phyloP scores from a whole-genome alignment of 306 rosid species.

The Canavalia gladiata region DNA sequence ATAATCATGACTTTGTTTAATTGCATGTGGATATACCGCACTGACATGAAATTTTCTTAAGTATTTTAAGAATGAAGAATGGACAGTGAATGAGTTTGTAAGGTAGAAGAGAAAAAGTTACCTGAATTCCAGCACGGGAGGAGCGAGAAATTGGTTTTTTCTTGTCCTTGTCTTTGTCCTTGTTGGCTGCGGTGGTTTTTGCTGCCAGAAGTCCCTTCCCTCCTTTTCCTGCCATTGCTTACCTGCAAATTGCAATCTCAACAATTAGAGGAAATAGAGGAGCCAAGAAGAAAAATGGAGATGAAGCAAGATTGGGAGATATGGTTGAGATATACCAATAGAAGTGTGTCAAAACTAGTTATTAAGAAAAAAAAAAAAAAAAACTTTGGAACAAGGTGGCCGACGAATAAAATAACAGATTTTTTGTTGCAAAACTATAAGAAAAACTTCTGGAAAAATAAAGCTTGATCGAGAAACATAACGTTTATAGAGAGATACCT shows the following conservation, averaged over 20 bases:
- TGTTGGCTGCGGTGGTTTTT: slow-evolving; percentile 89
- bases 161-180: slow-evolving; percentile 88
- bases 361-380: background rate
- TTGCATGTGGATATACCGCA: no score
- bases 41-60: no score
- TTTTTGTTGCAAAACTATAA: no score
- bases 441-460: no score
- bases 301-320: no score
- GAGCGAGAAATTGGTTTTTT: slow-evolving; percentile 92
- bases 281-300: background rate
- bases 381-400: background rate
- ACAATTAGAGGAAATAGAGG: background rate
- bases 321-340: no score
- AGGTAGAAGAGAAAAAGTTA: background rate
- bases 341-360: no score
- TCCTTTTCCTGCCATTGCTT: slow-evolving; percentile 92
- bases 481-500: background rate
- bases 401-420: background rate
- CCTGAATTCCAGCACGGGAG: slow-evolving; percentile 98
- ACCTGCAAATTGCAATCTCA: slow-evolving; percentile 33
- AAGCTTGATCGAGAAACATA: no score
- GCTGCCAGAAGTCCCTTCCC: slow-evolving; percentile 95
- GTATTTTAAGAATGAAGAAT: no score
- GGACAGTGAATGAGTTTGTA: background rate
- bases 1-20: no score